Conservation (phyloP, 805 yeast species). For the Wickerhamiella musiphila region DNA sequence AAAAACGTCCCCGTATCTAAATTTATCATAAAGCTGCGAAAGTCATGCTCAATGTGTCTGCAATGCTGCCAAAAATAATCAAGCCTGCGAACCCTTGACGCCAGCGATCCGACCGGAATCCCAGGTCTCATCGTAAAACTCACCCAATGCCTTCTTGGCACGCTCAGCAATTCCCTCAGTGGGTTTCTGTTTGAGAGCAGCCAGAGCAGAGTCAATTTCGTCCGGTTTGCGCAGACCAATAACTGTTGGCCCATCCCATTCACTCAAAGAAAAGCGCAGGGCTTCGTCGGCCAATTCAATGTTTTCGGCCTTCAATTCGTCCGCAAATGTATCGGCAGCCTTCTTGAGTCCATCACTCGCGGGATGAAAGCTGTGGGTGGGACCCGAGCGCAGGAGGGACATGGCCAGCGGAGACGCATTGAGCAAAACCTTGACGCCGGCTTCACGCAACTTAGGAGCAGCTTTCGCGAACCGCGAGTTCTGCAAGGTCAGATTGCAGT, state of each 20-base stretch:
- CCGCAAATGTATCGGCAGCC: constrained; percentile 28
- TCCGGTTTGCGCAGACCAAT: constrained; percentile 52
- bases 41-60: no score
- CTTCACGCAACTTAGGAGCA: constrained; percentile 31
- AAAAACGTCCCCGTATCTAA: no score
- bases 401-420: constrained; percentile 79
- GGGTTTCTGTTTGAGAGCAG: constrained; percentile 33
- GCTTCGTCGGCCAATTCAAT: constrained; percentile 71
- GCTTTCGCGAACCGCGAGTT: constrained; percentile 37
- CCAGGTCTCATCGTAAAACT: constrained; percentile 9
- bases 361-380: constrained; percentile 68
- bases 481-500: constrained; percentile 70
- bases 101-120: constrained; percentile 1
- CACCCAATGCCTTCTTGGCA: constrained; percentile 7
- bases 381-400: constrained; percentile 59
- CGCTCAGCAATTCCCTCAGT: constrained; percentile 8
- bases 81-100: neutral
- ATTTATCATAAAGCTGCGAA: no score
- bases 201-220: constrained; percentile 49
- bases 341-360: constrained; percentile 41
- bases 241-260: constrained; percentile 57
- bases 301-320: constrained; percentile 27
- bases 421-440: constrained; percentile 40
- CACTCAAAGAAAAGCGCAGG: constrained; percentile 50
- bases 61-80: no score